These are phyloP conservation scores for Debaryomyces prosopidis DNA, from an alignment of 805 yeast genomes.

Conservation along the genomic window DNA sequence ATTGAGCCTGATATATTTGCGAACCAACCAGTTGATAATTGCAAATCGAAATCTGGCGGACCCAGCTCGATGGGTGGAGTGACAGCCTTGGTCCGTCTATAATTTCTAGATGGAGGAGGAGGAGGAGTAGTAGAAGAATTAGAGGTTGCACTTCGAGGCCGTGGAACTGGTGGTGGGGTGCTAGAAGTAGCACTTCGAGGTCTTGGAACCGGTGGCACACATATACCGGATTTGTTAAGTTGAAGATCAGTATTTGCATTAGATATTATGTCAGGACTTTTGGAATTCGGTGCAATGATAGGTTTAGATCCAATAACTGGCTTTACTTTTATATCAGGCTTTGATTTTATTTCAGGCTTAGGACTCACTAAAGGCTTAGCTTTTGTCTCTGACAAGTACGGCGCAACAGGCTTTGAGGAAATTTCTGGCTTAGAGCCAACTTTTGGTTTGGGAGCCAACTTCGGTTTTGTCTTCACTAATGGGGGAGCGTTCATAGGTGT, in stretches of 20 bases:
- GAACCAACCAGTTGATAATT: constrained; percentile 50
- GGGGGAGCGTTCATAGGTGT: constrained; percentile 11
- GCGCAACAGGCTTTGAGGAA: constrained; percentile 7
- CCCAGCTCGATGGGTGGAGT: constrained; percentile 13
- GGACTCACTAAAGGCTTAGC: constrained; percentile 6
- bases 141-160: neutral
- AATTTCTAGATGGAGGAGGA: constrained; percentile 31
- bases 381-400: constrained; percentile 15
- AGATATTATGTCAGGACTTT: neutral
- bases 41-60: constrained; percentile 43
- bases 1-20: constrained; percentile 23
- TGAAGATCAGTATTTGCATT: neutral
- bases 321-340: constrained; percentile 6
- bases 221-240: neutral
- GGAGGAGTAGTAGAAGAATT: constrained; percentile 18
- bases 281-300: neutral
- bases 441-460: constrained; percentile 6
- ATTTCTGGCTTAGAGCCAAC: constrained; percentile 12
- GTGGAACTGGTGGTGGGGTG: neutral
- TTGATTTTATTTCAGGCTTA: constrained; percentile 5
- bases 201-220: too few relatives aligned
- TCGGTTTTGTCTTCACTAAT: constrained; percentile 12
- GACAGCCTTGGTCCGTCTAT: constrained; percentile 12
- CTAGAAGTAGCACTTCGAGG: neutral
- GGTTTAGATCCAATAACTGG: constrained; percentile 9